Evolutionary conservation across 306 rosid species (phyloP), one percentile per base, ranked within the genome.

Genomic region (Luffa aegyptiaca): DNA sequence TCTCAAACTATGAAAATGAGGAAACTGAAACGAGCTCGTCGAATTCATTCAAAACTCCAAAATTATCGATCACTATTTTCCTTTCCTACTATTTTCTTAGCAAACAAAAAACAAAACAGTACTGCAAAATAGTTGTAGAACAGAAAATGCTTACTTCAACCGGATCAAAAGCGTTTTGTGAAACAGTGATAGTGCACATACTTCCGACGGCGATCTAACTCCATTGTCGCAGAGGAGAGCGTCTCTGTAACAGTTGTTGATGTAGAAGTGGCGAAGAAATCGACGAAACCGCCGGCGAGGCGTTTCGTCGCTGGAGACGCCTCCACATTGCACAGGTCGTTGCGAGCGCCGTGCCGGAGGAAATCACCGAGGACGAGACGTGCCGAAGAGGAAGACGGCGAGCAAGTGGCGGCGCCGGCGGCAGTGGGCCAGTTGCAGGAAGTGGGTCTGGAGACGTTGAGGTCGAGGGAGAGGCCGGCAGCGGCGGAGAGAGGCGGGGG

Each of bases 341-440:
- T 86, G 21, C 90, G 80, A 10, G 84, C 89, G 13, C 82, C 90
- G 4, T 89, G 87, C 36, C 88, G 91, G 20, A 92, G 88, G 35
- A 92, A 89, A 78, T 95, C 97, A 7, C 81, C 87, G 72, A 91
- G 83, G 1, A 87, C 84, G 16, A 87, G 82, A 7, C 90, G 76
- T 39, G 92, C 70, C 1, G 97, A 45, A n/a, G 85, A 64, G 31
- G 88, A 1, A 18, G 33, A 3, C 5, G 75, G 0, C 33, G 8
- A 87, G 37, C 91, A 2, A 2, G 45, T 88, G 87, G 82, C 79
- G 10, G n/a, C 5, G 31, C 0, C 1, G 1, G 3, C 3, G 5
- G 49, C 3, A 9, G 62, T 18, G 5, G 3, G 62, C 62, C 33
- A 56, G 4, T 37, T 37, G 41, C 41, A 37, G 41, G 41, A 26